Conservation (phyloP, 331 rosid species). For the Quercus lobata region DNA sequence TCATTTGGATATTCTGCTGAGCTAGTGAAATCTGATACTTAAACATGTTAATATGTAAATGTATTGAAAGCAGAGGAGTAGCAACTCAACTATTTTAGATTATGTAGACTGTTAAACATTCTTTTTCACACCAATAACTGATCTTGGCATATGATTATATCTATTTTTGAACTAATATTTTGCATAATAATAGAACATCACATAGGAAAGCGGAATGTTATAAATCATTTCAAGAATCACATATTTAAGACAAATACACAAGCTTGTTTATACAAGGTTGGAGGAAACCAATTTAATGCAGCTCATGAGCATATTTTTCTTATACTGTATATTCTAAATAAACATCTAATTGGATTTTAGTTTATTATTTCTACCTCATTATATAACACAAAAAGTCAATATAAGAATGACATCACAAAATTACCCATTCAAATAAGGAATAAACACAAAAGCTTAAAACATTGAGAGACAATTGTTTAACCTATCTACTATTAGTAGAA, state of each 20-base stretch:
- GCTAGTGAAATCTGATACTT: not conserved
- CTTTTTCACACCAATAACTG: not conserved
- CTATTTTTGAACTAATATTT: not conserved
- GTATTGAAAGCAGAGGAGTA: not conserved
- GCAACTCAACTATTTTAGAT: not conserved
- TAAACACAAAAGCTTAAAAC: too few species aligned
- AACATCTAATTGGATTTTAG: not conserved
- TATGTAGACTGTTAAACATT: not conserved
- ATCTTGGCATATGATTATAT: not conserved
- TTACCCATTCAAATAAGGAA: too few species aligned
- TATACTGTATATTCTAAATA: not conserved
- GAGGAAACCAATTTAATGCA: not conserved
- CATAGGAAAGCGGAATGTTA: not conserved
- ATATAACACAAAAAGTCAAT: too few species aligned
- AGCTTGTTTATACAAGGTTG: not conserved
- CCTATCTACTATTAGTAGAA: too few species aligned
- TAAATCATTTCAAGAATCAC: not conserved
- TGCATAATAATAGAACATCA: not conserved
- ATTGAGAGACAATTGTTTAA: too few species aligned
- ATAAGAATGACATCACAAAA: too few species aligned
- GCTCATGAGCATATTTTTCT: not conserved
- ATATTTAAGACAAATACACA: not conserved
- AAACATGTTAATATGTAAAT: not conserved
- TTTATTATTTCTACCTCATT: not conserved
- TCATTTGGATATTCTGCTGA: not conserved